These are phyloP conservation scores for Kazachstania sp. DNA, from an alignment of 1,139 yeast species.

Conservation along the genomic window DNA sequence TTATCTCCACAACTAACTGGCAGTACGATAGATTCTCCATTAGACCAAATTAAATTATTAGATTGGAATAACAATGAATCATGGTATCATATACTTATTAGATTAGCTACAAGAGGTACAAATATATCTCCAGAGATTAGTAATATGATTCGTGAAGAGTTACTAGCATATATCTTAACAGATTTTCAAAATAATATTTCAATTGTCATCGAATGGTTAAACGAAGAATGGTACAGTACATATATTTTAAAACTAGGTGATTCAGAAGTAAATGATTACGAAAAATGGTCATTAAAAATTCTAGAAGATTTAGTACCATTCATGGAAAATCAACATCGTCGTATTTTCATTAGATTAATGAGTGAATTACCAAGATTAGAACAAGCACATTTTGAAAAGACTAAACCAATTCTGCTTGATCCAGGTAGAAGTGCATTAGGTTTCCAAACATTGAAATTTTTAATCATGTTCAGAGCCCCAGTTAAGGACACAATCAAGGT, in stretches of 20 bases:
- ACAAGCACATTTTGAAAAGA: conserved; percentile 48
- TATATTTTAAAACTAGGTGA: conserved; percentile 10
- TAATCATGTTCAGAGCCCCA: conserved; percentile 89
- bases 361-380: conserved; percentile 80
- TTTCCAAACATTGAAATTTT: conserved; percentile 66
- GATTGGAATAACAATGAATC: conserved; percentile 35
- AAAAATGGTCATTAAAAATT: conserved; percentile 61
- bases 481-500: conserved; percentile 55
- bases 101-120: conserved; percentile 78
- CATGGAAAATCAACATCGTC: conserved; percentile 70
- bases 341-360: conserved; percentile 67
- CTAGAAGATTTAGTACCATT: conserved; percentile 79
- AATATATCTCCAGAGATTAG: conserved; percentile 36
- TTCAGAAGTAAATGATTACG: conserved; percentile 42
- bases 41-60: conserved; percentile 21
- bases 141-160: conserved; percentile 55
- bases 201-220: conserved; percentile 83
- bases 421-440: conserved; percentile 79
- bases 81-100: conserved; percentile 67
- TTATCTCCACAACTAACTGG: not conserved
- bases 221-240: conserved; percentile 90
- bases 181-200: conserved; percentile 70
- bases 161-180: conserved; percentile 65
- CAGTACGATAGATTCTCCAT: conserved; percentile 9
- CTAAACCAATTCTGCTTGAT: conserved; percentile 73